Conservation (phyloP, 2,329 filamentous ascomycete species). For the Monosporascus ibericus region DNA sequence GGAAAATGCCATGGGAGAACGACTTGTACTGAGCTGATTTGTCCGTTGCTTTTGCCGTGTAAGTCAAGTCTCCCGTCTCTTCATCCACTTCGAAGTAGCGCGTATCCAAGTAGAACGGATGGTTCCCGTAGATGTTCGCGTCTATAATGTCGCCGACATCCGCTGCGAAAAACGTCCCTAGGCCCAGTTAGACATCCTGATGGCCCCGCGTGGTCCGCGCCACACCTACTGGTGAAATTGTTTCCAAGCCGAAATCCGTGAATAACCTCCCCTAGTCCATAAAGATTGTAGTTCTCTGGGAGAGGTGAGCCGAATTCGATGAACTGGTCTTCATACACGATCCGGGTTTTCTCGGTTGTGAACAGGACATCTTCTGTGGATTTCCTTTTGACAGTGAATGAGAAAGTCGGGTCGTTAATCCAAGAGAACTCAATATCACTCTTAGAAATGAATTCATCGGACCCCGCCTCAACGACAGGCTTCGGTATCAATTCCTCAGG, state of each 20-base stretch:
- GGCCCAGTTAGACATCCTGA: no score
- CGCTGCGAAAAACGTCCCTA: slow-evolving; percentile 51
- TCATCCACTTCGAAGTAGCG: slow-evolving; percentile 59
- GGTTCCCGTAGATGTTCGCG: slow-evolving; percentile 67
- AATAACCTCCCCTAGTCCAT: slow-evolving; percentile 69
- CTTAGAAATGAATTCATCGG: slow-evolving; percentile 38
- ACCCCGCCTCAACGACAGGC: slow-evolving; percentile 37
- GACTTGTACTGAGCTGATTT: slow-evolving; percentile 52
- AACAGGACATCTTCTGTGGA: slow-evolving; percentile 61
- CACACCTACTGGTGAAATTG: slow-evolving; percentile 55
- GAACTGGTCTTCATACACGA: slow-evolving; percentile 74
- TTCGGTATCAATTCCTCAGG: slow-evolving; percentile 57
- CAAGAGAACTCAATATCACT: slow-evolving; percentile 50
- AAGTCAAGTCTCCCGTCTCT: slow-evolving; percentile 40
- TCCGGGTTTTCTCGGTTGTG: slow-evolving; percentile 53
- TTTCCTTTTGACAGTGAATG: slow-evolving; percentile 56
- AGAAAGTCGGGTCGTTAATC: slow-evolving; percentile 54
- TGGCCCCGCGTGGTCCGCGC: no score
- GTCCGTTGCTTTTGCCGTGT: slow-evolving; percentile 49
- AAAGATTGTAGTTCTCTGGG: slow-evolving; percentile 68
- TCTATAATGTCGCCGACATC: slow-evolving; percentile 62
- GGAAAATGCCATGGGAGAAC: slow-evolving; percentile 70
- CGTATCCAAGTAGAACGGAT: slow-evolving; percentile 76
- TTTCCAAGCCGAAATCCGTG: slow-evolving; percentile 66
- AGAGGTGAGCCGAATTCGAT: slow-evolving; percentile 63